A percentile compares a stretch with the other conserved stretches of the same genome.
These are phyloP conservation scores for Chlamydomonas applanata DNA, from an alignment of 139 green algal species.

Conservation along the genomic window DNA sequence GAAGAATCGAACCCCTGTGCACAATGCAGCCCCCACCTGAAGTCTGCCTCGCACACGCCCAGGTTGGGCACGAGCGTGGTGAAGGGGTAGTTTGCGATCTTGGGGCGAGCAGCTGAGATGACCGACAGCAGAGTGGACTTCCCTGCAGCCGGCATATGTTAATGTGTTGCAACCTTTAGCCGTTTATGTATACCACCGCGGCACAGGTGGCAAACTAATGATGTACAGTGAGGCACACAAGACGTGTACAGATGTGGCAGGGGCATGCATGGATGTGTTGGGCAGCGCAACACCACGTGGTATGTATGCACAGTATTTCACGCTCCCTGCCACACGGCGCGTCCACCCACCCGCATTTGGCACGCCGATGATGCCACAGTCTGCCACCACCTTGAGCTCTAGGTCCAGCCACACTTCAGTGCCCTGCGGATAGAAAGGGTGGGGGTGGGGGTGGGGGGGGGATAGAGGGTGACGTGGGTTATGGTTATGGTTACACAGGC, in stretches of 20 bases:
- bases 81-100: slow-evolving; percentile 97
- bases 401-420: slow-evolving; percentile 82
- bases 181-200: no score
- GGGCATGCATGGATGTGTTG: neutral
- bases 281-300: neutral
- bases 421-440: no score
- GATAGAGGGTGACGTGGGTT: no score
- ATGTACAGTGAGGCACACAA: no score
- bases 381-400: slow-evolving; percentile 91
- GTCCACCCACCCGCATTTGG: slow-evolving; percentile 61
- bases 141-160: slow-evolving; percentile 51
- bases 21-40: slow-evolving; percentile 1
- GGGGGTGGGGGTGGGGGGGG: no score
- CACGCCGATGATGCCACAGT: slow-evolving; percentile 94
- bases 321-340: slow-evolving; percentile 24
- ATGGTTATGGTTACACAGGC: no score
- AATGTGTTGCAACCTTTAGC: no score
- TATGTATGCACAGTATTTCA: neutral
- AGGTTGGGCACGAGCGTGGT: slow-evolving; percentile 98
- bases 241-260: no score
- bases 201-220: no score
- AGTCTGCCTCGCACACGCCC: slow-evolving; percentile 90
- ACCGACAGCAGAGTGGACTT: slow-evolving; percentile 91
- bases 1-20: no score
- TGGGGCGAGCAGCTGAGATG: slow-evolving; percentile 79